Evolutionary conservation across 2,329 filamentous ascomycete genomes (phyloP).

Genomic region (Aspergillus nomiae): DNA sequence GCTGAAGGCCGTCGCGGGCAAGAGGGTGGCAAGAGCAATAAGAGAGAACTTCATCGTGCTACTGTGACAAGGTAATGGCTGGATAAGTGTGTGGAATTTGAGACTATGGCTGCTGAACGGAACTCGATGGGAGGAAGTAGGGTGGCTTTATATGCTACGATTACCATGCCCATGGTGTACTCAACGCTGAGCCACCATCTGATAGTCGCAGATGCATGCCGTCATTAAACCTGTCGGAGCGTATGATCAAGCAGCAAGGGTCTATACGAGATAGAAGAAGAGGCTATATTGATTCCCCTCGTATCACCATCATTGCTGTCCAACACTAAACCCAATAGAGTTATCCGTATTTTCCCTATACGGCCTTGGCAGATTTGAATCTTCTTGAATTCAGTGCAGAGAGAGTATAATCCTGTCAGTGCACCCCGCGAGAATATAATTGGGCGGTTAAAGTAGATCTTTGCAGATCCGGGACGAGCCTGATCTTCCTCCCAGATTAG

Average conservation of each 20-base stretch:
- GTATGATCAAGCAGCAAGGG: neutral
- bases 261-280: neutral
- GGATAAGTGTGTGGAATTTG: neutral
- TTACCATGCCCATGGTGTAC: neutral
- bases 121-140: neutral
- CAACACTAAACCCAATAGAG: neutral
- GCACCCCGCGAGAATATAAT: neutral
- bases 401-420: neutral
- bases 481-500: neutral
- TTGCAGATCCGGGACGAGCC: neutral
- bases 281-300: neutral
- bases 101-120: neutral
- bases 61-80: neutral
- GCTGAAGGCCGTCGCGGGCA: neutral
- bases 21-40: neutral
- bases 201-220: neutral
- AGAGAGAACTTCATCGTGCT: neutral
- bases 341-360: neutral
- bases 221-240: neutral
- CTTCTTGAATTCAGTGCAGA: too few species aligned
- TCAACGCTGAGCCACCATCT: rapidly evolving
- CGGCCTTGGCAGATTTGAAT: neutral
- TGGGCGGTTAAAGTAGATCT: neutral
- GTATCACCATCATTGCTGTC: neutral
- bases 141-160: neutral